Evolutionary conservation across 352 stramenopile species (phyloP).

Genomic region (Pilasporangium apinafurcum): DNA sequence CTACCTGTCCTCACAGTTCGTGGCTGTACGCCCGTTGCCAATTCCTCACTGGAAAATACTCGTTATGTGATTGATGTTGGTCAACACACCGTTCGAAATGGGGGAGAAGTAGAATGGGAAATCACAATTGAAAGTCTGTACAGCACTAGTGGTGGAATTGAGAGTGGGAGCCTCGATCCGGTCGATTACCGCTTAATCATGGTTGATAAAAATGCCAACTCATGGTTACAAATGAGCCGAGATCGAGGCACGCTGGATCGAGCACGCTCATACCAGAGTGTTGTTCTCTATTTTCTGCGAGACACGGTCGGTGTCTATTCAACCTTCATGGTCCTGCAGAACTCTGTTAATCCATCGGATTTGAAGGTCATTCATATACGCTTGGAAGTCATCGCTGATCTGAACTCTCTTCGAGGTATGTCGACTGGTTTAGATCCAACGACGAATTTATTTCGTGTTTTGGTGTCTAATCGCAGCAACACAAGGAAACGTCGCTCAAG

Average conservation of each 20-base stretch:
- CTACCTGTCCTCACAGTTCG: constrained; percentile 59
- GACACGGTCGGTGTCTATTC: constrained; percentile 80
- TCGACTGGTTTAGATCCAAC: constrained; percentile 55
- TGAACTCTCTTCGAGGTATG: constrained; percentile 81
- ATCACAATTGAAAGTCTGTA: constrained; percentile 84
- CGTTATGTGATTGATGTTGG: constrained; percentile 84
- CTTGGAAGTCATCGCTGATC: constrained; percentile 80
- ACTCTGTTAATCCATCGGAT: constrained; percentile 72
- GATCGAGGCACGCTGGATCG: constrained; percentile 73
- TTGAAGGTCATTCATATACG: constrained; percentile 85
- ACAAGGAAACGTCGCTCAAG: constrained; percentile 54
- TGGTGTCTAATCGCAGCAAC: constrained; percentile 71
- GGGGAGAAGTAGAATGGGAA: constrained; percentile 85
- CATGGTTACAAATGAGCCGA: constrained; percentile 77
- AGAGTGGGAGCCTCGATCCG: constrained; percentile 29
- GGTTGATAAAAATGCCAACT: constrained; percentile 63
- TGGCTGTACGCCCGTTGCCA: constrained; percentile 77
- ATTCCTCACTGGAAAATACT: constrained; percentile 74
- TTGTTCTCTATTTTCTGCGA: constrained; percentile 79
- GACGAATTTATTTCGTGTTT: constrained; percentile 80
- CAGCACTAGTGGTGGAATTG: constrained; percentile 17
- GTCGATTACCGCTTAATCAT: constrained; percentile 76
- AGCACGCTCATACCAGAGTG: constrained; percentile 71
- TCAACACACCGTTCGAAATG: constrained; percentile 83
- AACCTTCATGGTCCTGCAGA: constrained; percentile 84